These are phyloP conservation scores for Sambucus nigra DNA, from an alignment of 129 eudicot genomes.

Conservation along the genomic window DNA sequence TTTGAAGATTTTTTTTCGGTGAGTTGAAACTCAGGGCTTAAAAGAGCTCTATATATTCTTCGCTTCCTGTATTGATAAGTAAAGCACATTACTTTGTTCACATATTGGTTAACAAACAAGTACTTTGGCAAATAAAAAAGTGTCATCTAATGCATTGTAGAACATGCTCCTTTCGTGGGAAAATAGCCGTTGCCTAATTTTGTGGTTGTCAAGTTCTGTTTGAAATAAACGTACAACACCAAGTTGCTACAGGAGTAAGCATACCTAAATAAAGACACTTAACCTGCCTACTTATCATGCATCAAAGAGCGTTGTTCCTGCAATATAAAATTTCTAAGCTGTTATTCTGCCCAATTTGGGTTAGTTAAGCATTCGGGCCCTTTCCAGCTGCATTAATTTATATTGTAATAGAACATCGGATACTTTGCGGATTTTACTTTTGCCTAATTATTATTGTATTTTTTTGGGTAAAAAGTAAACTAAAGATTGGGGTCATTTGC, in stretches of 20 bases:
- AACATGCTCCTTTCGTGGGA: background rate
- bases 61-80: constrained; percentile 1
- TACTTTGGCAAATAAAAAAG: too few relatives aligned
- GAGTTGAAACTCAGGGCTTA: constrained; percentile 5
- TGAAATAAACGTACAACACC: background rate
- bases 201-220: background rate
- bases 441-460: background rate
- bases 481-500: too few relatives aligned
- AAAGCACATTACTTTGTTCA: background rate
- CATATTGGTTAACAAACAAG: too few relatives aligned
- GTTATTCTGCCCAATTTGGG: too few relatives aligned
- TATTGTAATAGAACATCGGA: background rate
- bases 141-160: background rate
- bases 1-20: constrained; percentile 93
- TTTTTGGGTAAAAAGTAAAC: too few relatives aligned
- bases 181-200: background rate
- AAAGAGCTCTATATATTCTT: background rate
- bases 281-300: too few relatives aligned
- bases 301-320: too few relatives aligned
- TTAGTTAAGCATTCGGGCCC: background rate
- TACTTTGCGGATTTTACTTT: background rate
- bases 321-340: too few relatives aligned
- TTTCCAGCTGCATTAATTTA: background rate
- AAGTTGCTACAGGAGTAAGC: background rate
- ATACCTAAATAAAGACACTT: too few relatives aligned